These are phyloP conservation scores for Prunella vulgaris DNA, from an alignment of 257 asterid species.

Conservation along the genomic window DNA sequence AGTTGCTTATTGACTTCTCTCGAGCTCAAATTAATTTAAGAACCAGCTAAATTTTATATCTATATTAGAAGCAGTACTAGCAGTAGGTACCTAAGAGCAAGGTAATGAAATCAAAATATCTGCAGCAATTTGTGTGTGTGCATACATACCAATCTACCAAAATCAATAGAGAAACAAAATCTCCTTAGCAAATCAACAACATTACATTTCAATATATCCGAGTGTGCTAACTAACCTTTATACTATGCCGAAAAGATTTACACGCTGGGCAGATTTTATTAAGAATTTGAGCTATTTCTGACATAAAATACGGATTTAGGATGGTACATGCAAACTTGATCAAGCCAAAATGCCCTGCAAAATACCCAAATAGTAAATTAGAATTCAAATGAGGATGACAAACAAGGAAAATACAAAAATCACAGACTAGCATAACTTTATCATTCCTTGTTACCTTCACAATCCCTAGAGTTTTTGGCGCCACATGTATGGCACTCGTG, in stretches of 20 bases:
- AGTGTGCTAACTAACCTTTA: conserved; percentile 66
- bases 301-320: conserved; percentile 69
- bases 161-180: neutral
- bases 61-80: neutral
- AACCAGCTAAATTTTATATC: conserved; percentile 9
- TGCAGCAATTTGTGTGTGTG: neutral
- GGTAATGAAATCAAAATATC: neutral
- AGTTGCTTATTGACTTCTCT: neutral
- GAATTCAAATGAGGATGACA: conserved; percentile 10
- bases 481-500: conserved; percentile 78
- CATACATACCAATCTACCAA: conserved; percentile 10
- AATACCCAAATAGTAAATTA: conserved; percentile 10
- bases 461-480: conserved; percentile 48
- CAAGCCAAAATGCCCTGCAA: conserved; percentile 94
- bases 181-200: neutral
- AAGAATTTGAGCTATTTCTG: conserved; percentile 69
- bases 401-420: conserved; percentile 5
- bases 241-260: conserved; percentile 45
- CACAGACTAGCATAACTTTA: conserved; percentile 19
- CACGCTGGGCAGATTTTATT: conserved; percentile 90
- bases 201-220: conserved; percentile 26
- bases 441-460: conserved; percentile 65
- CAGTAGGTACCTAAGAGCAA: conserved; percentile 5
- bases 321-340: conserved; percentile 67
- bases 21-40: conserved; percentile 4